Evolutionary conservation across 2,329 filamentous ascomycete species (phyloP).

Genomic region (Aspergillus versicolor): DNA sequence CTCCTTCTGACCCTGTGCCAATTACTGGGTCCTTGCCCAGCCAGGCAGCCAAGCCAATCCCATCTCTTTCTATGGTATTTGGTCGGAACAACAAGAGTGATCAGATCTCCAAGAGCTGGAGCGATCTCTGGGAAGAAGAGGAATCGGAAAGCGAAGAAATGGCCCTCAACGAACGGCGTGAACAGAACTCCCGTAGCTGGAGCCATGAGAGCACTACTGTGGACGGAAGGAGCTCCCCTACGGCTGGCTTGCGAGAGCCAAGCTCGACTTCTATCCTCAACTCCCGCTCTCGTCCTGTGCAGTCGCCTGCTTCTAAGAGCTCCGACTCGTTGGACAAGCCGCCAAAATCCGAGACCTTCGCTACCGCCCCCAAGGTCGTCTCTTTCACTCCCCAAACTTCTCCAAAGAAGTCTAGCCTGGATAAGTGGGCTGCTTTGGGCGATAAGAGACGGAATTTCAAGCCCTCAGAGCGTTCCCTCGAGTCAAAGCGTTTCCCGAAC

Average conservation of each 20-base stretch:
- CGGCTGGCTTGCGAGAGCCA: constrained; percentile 52
- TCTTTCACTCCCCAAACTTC: constrained; percentile 61
- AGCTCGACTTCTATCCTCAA: constrained; percentile 55
- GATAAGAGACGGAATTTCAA: constrained; percentile 74
- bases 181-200: constrained; percentile 72
- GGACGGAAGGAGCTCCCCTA: constrained; percentile 49
- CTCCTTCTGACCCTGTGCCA: constrained; percentile 63
- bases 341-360: constrained; percentile 65
- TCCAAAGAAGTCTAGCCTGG: constrained; percentile 53
- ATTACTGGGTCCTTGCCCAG: constrained; percentile 76
- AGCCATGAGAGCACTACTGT: constrained; percentile 69
- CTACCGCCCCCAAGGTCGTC: constrained; percentile 35
- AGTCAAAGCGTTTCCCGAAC: constrained; percentile 47
- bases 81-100: constrained; percentile 70
- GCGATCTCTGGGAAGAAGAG: constrained; percentile 95
- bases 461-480: constrained; percentile 52
- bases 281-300: constrained; percentile 37
- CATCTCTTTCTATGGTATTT: constrained; percentile 76
- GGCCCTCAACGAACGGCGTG: constrained; percentile 57
- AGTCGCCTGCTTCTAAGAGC: constrained; percentile 10
- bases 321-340: constrained; percentile 33
- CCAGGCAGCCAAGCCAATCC: constrained; percentile 59
- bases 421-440: constrained; percentile 89
- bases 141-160: constrained; percentile 60
- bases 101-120: constrained; percentile 96